Evolutionary conservation across 441 rosid species (phyloP).

Genomic region (Adansonia gregorii): DNA sequence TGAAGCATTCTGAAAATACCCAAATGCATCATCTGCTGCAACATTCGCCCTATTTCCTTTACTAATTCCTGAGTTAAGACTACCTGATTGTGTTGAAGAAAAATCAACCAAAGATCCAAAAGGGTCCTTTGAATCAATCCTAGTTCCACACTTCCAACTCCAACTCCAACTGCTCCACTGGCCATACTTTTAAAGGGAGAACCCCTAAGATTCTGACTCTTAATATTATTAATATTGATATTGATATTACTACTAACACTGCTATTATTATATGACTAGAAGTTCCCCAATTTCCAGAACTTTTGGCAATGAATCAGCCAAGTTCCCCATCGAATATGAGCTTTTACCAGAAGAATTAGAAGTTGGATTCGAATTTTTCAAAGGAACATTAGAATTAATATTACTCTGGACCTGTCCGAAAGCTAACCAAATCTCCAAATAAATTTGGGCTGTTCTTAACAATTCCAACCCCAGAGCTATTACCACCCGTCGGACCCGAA

Average conservation of each 20-base stretch:
- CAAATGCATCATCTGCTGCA: constrained; percentile 52
- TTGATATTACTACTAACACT: constrained; percentile 39
- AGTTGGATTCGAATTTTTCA: constrained; percentile 58
- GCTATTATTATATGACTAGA: constrained; percentile 40
- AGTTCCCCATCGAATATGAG: constrained; percentile 72
- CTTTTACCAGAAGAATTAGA: constrained; percentile 44
- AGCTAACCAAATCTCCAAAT: constrained; percentile 80
- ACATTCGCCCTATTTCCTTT: constrained; percentile 45
- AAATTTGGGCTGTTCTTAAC: constrained; percentile 68
- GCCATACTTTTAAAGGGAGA: constrained; percentile 58
- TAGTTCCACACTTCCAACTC: constrained; percentile 53
- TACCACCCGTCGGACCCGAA: constrained; percentile 44
- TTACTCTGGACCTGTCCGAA: constrained; percentile 61
- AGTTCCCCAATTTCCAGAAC: constrained; percentile 57
- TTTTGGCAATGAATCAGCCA: constrained; percentile 77
- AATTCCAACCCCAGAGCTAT: constrained; percentile 58
- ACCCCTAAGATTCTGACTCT: constrained; percentile 63
- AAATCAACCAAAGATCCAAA: constrained; percentile 80
- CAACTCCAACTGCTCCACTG: constrained; percentile 51
- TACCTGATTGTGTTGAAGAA: constrained; percentile 56
- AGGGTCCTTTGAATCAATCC: constrained; percentile 62
- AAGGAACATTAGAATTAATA: constrained; percentile 57
- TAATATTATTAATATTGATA: constrained; percentile 43
- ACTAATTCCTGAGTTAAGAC: constrained; percentile 50
- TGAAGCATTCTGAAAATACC: constrained; percentile 63